These are phyloP conservation scores for Arthrobotrys iridis DNA, from an alignment of 2,329 filamentous ascomycete species.

Conservation along the genomic window DNA sequence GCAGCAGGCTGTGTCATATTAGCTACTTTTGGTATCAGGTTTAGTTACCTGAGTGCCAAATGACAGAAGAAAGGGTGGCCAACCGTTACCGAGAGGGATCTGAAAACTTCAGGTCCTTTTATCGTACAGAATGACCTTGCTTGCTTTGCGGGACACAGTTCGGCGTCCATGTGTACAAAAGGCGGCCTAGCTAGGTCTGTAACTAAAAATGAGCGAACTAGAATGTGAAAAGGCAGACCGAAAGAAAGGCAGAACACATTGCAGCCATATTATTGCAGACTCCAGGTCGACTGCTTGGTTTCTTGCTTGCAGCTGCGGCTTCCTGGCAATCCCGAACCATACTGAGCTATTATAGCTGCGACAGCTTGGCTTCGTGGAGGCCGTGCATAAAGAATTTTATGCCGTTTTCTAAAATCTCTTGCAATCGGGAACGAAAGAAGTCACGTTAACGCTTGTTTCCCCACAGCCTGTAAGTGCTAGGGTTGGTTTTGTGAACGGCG, in stretches of 20 bases:
- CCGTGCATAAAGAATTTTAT: slow-evolving; percentile 38
- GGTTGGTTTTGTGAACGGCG: slow-evolving; percentile 29
- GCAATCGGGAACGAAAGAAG: background rate
- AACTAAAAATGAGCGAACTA: background rate
- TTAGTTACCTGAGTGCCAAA: slow-evolving; percentile 14
- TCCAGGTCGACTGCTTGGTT: background rate
- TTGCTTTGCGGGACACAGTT: background rate
- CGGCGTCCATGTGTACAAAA: slow-evolving; percentile 15
- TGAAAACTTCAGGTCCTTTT: background rate
- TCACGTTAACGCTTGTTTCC: slow-evolving; percentile 27
- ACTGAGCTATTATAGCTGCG: slow-evolving; percentile 10
- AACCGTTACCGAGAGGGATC: slow-evolving; percentile 20
- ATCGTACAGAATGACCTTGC: background rate
- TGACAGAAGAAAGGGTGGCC: slow-evolving; percentile 26
- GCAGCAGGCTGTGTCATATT: slow-evolving; percentile 39
- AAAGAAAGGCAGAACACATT: slow-evolving; percentile 5
- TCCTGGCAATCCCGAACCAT: background rate
- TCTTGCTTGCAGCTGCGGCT: background rate
- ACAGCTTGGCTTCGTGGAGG: slow-evolving; percentile 2
- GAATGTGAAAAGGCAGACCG: slow-evolving; percentile 5
- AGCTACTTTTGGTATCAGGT: slow-evolving; percentile 16
- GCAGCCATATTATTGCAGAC: background rate
- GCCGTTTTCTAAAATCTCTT: slow-evolving; percentile 10
- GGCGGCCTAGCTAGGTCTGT: slow-evolving; percentile 11
- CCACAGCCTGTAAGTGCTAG: slow-evolving; percentile 6